Percentiles rank a stretch among this genome's conserved stretches.
Evolutionary conservation across 1,284 basidiomycete species (phyloP).

Genomic region (Uromyces viciae-fabae): DNA sequence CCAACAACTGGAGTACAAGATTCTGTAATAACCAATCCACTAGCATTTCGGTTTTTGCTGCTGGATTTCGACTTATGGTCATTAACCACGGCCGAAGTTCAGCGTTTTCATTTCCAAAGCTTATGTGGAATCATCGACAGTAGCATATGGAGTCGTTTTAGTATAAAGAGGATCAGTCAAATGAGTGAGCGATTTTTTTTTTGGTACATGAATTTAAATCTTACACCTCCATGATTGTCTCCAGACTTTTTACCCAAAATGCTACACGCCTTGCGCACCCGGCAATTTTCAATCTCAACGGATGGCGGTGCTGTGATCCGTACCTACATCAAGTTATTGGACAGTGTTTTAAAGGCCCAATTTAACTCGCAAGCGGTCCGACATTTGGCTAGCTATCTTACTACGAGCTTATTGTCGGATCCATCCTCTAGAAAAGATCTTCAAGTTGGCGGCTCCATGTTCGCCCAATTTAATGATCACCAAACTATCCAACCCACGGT

Average conservation of each 20-base stretch:
- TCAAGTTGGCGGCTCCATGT: slow-evolving; percentile 5
- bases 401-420: slow-evolving; percentile 69
- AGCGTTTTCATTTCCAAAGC: slow-evolving; percentile 72
- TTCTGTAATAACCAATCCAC: slow-evolving; percentile 74
- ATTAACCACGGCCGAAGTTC: slow-evolving; percentile 65
- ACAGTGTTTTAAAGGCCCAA: slow-evolving; percentile 61
- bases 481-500: background rate
- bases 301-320: slow-evolving; percentile 49
- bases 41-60: slow-evolving; percentile 76
- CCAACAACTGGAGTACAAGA: slow-evolving; percentile 51
- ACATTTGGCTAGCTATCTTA: slow-evolving; percentile 76
- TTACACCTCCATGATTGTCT: background rate
- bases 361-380: slow-evolving; percentile 72
- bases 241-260: slow-evolving; percentile 70
- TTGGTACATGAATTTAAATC: background rate
- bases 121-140: slow-evolving; percentile 69
- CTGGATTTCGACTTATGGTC: slow-evolving; percentile 90
- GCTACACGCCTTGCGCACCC: slow-evolving; percentile 72
- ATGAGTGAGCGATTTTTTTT: slow-evolving; percentile 46
- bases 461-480: background rate
- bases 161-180: slow-evolving; percentile 51
- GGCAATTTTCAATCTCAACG: slow-evolving; percentile 56
- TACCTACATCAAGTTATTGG: slow-evolving; percentile 56
- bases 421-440: background rate
- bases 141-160: slow-evolving; percentile 61